Evolutionary conservation across 176 grass and related monocot species (phyloP), one percentile per base, ranked within the genome.

Genomic region (Typha latifolia): DNA sequence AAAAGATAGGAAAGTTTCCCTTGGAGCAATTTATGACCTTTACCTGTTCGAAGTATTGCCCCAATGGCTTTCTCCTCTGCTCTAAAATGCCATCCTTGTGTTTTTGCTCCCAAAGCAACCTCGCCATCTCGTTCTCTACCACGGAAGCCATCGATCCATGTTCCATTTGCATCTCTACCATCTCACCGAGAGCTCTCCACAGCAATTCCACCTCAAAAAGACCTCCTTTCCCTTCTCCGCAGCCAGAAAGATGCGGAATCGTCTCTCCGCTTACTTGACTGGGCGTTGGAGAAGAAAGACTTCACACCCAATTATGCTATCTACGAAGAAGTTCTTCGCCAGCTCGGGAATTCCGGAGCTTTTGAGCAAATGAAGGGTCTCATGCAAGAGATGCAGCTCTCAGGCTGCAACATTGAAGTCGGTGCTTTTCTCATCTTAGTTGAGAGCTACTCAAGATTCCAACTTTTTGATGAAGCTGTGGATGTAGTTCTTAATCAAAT

Each of bases 401-500:
- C 75, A 23, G 87, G 88, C 14, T 84, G 78, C 49, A 50, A 73
- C 61, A 77, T 80, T 24, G 49, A n/a, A 21, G 21, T 31, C 1
- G 49, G 68, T 70, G 82, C 79, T 32, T 78, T 89, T 21, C 83
- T 69, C 32, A 79, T 84, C 26, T 79, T 91, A 9, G 4, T 96
- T 0, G 85, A 91, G 48, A 64, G 85, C 69, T 91, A 80, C 14
- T 71, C 73, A 22, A 72, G 68, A 50, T 70, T 80, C 37, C 74
- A 75, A 70, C 71, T 82, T 69, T 91, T 89, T 26, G 78, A 89
- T 66, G 82, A 84, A 49, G 85, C 80, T 49, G 75, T 88, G 50
- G 72, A 89, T 69, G 63, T 96, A 20, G 80, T 96, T n/a, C 77
- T 91, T 16, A 86, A 86, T 72, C 80, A 56, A 16, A 82, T 91